Conservation (phyloP, 202 grass and related monocot species). For the Bolboschoenoplectus hybrid region DNA sequence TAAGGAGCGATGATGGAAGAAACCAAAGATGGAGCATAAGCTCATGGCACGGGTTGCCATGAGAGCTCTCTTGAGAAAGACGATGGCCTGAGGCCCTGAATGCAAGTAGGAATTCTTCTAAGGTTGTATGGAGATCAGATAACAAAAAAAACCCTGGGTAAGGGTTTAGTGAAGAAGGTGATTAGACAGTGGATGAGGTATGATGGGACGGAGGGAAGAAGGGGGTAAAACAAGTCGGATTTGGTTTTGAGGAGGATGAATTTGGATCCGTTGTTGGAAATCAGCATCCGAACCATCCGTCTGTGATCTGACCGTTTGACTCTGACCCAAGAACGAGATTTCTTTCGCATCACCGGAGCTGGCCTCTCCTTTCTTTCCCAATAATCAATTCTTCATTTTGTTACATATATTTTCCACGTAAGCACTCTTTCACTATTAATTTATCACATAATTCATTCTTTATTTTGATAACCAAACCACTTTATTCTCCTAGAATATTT, state of each 20-base stretch:
- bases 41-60: constrained; percentile 53
- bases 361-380: background rate
- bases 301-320: too few species aligned
- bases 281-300: background rate
- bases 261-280: background rate
- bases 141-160: background rate
- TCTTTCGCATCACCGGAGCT: background rate
- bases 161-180: constrained; percentile 16
- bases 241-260: background rate
- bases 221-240: background rate
- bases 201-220: background rate
- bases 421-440: too few species aligned
- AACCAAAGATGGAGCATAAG: constrained; percentile 53
- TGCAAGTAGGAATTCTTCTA: background rate
- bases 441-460: too few species aligned
- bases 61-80: constrained; percentile 42
- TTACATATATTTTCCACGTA: too few species aligned
- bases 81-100: background rate
- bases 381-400: background rate
- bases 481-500: too few species aligned
- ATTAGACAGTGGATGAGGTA: constrained; percentile 34
- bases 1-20: constrained; percentile 51
- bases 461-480: too few species aligned
- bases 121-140: background rate
- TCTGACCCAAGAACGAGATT: background rate